A percentile compares a stretch with the other conserved stretches of the same genome.
phyloP scores from a whole-genome alignment of 2,329 filamentous ascomycete genomes.

The Hypoxylon sp. region DNA sequence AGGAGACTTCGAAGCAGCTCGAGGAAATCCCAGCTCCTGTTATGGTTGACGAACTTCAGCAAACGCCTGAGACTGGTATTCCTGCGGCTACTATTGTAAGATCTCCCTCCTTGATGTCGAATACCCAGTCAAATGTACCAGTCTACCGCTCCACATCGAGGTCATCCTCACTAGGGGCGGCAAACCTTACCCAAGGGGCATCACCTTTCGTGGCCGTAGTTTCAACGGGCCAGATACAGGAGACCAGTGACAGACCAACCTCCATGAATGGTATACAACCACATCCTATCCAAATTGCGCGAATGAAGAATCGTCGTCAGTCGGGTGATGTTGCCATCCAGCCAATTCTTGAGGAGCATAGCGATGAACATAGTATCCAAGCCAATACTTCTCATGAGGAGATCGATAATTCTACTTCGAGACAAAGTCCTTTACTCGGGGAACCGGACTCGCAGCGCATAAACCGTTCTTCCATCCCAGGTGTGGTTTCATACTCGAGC shows the following conservation, averaged over 20 bases:
- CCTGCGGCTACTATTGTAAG: slow-evolving; percentile 58
- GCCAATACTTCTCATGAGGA: slow-evolving; percentile 47
- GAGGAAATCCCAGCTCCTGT: slow-evolving; percentile 73
- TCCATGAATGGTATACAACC: slow-evolving; percentile 9
- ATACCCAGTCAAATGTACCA: slow-evolving; percentile 38
- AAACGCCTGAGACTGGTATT: slow-evolving; percentile 70
- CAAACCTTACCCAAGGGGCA: slow-evolving; percentile 18
- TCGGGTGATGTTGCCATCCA: slow-evolving; percentile 54
- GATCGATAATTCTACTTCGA: slow-evolving; percentile 28
- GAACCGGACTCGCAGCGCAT: slow-evolving; percentile 31
- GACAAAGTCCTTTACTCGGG: slow-evolving; percentile 40
- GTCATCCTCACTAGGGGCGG: slow-evolving; percentile 26
- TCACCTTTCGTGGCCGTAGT: slow-evolving; percentile 3
- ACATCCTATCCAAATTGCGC: slow-evolving; percentile 41
- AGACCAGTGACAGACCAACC: slow-evolving; percentile 19
- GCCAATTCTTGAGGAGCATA: slow-evolving; percentile 63
- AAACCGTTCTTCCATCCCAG: slow-evolving; percentile 56
- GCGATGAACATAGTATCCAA: slow-evolving; percentile 39
- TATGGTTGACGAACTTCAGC: slow-evolving; percentile 74
- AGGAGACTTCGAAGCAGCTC: slow-evolving; percentile 49
- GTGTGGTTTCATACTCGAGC: slow-evolving; percentile 66
- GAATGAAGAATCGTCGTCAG: slow-evolving; percentile 48
- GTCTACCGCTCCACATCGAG: slow-evolving; percentile 46
- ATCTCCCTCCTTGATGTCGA: slow-evolving; percentile 52
- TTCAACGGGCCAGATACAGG: slow-evolving; percentile 18